Evolutionary conservation across 306 rosid genomes (phyloP).

Genomic region (Crotalaria pallida): DNA sequence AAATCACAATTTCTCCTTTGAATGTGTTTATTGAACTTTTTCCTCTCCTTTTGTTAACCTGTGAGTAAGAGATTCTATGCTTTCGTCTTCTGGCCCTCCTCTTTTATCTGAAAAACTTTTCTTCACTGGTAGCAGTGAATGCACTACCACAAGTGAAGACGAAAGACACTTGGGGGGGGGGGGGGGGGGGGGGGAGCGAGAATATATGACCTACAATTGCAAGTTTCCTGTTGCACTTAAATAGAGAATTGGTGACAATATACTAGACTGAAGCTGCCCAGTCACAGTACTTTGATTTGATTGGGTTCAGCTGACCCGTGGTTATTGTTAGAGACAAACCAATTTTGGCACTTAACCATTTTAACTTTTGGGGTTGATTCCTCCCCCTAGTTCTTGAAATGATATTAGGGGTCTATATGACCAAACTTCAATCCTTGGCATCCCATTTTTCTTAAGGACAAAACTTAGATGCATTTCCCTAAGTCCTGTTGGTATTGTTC

Average conservation of each 20-base stretch:
- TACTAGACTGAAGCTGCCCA: neutral
- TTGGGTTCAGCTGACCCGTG: neutral
- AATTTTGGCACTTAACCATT: neutral
- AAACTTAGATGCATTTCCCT: too few species aligned
- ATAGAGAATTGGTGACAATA: neutral
- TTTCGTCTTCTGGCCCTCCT: neutral
- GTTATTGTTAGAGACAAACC: neutral
- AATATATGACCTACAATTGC: neutral
- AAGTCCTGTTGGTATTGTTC: too few species aligned
- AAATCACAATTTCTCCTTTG: conserved; percentile 10
- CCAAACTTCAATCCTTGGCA: neutral
- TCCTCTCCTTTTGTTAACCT: neutral
- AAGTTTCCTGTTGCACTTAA: neutral
- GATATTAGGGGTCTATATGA: neutral
- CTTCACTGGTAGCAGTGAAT: neutral
- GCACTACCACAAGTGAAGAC: neutral
- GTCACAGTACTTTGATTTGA: neutral
- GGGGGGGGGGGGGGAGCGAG: neutral
- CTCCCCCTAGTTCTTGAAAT: neutral
- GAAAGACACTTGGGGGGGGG: neutral
- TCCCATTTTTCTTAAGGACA: too few species aligned
- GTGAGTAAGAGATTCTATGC: neutral
- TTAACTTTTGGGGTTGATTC: neutral
- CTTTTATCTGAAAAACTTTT: neutral
- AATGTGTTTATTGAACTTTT: neutral